Conservation (phyloP, 179 eudicot genomes). For the Dionaea muscipula region DNA sequence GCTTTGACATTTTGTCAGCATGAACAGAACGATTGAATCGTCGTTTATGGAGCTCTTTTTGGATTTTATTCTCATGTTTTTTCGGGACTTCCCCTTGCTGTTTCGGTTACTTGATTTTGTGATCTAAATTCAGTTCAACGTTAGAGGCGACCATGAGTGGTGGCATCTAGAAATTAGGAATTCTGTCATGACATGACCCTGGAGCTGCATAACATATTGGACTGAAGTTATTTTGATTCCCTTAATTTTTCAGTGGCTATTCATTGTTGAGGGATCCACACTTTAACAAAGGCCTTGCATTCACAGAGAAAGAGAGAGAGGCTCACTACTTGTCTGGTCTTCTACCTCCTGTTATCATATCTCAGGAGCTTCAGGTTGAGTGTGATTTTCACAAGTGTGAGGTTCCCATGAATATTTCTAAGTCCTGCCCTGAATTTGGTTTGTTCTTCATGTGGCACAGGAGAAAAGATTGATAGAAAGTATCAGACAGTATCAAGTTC, state of each 20-base stretch:
- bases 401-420: not conserved
- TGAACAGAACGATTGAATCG: no score
- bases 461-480: conserved; percentile 65
- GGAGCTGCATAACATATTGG: no score
- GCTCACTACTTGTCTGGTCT: conserved; percentile 82
- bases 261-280: conserved; percentile 70
- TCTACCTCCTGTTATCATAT: conserved; percentile 51
- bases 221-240: not conserved
- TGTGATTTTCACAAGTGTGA: not conserved
- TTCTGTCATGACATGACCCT: not conserved
- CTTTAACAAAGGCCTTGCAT: conserved; percentile 80
- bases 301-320: conserved; percentile 73
- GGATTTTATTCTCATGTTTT: no score
- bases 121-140: no score
- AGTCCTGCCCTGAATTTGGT: not conserved
- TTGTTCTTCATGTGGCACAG: conserved; percentile 30
- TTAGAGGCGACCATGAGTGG: not conserved
- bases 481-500: conserved; percentile 70
- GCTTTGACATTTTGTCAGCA: no score
- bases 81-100: no score
- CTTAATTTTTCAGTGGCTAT: conserved; percentile 45
- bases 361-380: conserved; percentile 77
- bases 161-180: not conserved
- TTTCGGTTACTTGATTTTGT: no score
- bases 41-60: no score